Evolutionary conservation across 805 yeast genomes (phyloP), one percentile per base, ranked within the genome.

Genomic region (Saccharomycopsis vini): DNA sequence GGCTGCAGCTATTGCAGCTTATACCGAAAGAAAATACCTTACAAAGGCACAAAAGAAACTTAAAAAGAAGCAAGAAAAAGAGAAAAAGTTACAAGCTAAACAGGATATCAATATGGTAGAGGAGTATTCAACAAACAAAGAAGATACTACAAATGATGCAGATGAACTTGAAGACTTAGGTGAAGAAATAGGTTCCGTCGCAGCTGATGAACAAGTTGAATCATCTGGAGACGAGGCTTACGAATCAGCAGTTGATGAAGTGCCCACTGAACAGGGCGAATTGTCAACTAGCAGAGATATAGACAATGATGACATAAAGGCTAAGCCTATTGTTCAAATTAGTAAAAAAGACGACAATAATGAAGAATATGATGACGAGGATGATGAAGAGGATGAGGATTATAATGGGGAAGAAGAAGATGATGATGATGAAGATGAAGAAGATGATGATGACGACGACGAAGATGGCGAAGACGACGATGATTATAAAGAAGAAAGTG

Each of bases 1-100:
- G 71, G 78, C 77, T 7, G 79, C 73, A 55, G 80, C 80, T 7
- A 72, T 77, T 24, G 77, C 77, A 10, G 68, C 73, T 5, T 74
- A 74, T 55, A 67, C 79, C 1, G 77, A 78, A 23, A 73, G 73
- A 45, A 70, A 67, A 52, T 75, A 73, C 46, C 58, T 72, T 50
- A 66, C 72, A 4, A 73, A 71, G 54, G 68, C 69, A 28, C 68
- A 71, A 45, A 67, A 64, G 46, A 60, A 55, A 51, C 12, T 31
- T 55, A 52, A 33, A 55, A 57, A 45, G 58, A 56, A 43, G 49
- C 52, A 18, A 51, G 50, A 56, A 5, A 36, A 23, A 10, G 36
- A 23, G 6, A 26, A 28, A 18, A 39, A 38, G 40, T 24, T 5
- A 16, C 29, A 21, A 1, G 20, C n/a, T n/a, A n/a, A n/a, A 5